Percentiles rank a stretch among this genome's conserved stretches.
Conservation (phyloP, 1,284 basidiomycete species). For the Anthracocystis setariae region DNA sequence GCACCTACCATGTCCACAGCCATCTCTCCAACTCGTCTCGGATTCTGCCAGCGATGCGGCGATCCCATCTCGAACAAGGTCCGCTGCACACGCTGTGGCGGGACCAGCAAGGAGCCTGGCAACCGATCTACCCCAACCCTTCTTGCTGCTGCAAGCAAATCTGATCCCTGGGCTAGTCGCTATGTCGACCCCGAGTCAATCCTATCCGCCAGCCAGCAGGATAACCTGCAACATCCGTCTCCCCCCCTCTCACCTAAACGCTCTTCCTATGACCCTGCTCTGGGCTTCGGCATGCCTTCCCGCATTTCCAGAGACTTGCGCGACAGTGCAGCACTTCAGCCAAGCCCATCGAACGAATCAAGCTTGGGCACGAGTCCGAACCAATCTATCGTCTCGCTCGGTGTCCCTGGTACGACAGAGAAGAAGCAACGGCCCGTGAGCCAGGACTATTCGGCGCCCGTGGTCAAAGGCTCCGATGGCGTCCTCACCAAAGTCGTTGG, state of each 20-base stretch:
- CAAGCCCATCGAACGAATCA: background rate
- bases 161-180: constrained; percentile 36
- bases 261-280: constrained; percentile 15
- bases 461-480: constrained; percentile 47
- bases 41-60: constrained; percentile 46
- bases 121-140: constrained; percentile 7
- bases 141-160: constrained; percentile 10
- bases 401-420: background rate
- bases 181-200: constrained; percentile 18
- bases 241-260: constrained; percentile 33
- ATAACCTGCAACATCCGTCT: constrained; percentile 22
- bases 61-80: constrained; percentile 39
- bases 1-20: background rate
- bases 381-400: background rate
- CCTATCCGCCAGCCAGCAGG: background rate
- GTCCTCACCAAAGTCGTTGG: constrained; percentile 57
- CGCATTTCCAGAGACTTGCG: constrained; percentile 51
- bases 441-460: constrained; percentile 48
- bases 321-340: constrained; percentile 1
- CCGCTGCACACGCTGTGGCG: constrained; percentile 34
- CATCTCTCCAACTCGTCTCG: constrained; percentile 15
- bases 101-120: constrained; percentile 25
- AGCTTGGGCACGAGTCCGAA: background rate
- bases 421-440: constrained; percentile 5
- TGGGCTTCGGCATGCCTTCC: constrained; percentile 51